A percentile compares a stretch with the other conserved stretches of the same genome.
phyloP scores from a whole-genome alignment of 306 rosid genomes.

The Prunus dulcis region DNA sequence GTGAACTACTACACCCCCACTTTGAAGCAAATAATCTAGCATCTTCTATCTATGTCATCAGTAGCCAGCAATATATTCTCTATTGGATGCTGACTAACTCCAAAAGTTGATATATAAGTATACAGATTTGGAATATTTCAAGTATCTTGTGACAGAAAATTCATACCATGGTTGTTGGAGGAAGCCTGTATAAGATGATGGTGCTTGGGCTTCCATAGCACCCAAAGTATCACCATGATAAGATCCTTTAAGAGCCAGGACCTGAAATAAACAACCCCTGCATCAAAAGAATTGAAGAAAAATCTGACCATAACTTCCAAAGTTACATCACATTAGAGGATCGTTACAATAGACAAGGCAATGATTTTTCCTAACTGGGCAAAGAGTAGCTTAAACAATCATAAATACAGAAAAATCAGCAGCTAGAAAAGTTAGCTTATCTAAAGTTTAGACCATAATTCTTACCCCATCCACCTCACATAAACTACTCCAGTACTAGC shows the following conservation, averaged over 20 bases:
- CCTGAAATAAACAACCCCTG: slow-evolving; percentile 50
- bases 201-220: slow-evolving; percentile 99
- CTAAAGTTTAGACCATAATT: neutral
- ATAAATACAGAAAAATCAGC: neutral
- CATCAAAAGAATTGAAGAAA: slow-evolving; percentile 10
- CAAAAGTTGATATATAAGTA: slow-evolving; percentile 1
- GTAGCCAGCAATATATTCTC: neutral
- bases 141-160: neutral
- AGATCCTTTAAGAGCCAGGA: slow-evolving; percentile 82
- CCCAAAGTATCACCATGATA: slow-evolving; percentile 97
- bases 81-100: slow-evolving; percentile 1
- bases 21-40: neutral
- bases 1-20: neutral
- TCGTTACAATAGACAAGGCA: neutral
- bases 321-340: neutral
- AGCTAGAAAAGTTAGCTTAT: neutral
- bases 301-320: neutral
- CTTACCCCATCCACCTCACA: neutral
- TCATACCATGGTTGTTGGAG: slow-evolving; percentile 95
- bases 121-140: neutral
- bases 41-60: neutral
- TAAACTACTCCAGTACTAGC: neutral
- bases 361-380: neutral
- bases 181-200: slow-evolving; percentile 92
- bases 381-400: neutral